Base-by-base conservation (phyloP, 23 red algal genomes). In the Agarophyton chilense region DNA sequence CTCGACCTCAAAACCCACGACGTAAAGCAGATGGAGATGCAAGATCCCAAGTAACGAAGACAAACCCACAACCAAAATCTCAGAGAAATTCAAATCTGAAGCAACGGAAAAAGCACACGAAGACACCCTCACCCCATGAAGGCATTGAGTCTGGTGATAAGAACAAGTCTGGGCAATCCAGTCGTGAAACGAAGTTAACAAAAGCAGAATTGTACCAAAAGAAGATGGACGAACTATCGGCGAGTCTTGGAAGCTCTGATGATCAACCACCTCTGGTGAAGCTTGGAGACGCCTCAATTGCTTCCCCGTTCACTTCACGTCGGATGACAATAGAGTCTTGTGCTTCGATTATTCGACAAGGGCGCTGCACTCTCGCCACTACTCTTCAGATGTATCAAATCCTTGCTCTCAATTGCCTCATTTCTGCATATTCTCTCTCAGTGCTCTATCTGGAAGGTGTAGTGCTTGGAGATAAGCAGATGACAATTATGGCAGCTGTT, bases 331-430 rank as follows among this genome's bases (percentile, higher is more conserved):
- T 99, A 31, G 97, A 89, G 42, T 77, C 73, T 13, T 96, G 94
- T 42, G 87, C 84, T n/a, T 77, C 86, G 17, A 99, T 99, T 45
- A 90, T 99, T 53, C 89, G 97, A 9, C 97, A 99, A 78, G 97
- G 97, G 33, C 93, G 97, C 16, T 99, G 97, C 57, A 99, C 97
- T 24, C 92, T 99, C 19, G 93, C 93, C 2, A 99, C 93, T 5
- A 99, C 97, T 9, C 58, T 96, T 56, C 97, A 99, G 70, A 99
- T 99, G 97, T 99, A 99, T 55, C 97, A 99, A 56, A 99, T 99
- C 72, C 90, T 99, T 62, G 89, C 97, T 3, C 77, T 99, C n/a
- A 94, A 95, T 55, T 99, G 93, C 39, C 78, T 99, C 25, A 92
- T 96, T 47, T 94, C 90, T 35, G 87, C 97, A 1, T 99, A 99